phyloP scores from a whole-genome alignment of 495 filamentous ascomycete genomes.

The Jackrogersella multiformis region DNA sequence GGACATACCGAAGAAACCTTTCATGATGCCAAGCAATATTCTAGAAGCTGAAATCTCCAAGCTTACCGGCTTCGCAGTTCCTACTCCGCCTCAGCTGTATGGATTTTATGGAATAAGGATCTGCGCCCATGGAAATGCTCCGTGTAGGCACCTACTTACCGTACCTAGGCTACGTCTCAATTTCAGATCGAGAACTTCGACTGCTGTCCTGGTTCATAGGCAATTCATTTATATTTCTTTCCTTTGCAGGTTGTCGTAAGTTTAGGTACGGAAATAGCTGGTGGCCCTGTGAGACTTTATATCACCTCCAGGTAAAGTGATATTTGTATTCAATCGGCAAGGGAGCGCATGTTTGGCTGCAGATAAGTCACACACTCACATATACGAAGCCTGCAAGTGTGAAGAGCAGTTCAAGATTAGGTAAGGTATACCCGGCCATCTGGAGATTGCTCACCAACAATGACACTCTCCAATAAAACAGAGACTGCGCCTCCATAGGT shows the following conservation, averaged over 20 bases:
- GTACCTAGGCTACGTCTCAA: no score
- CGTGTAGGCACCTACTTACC: no score
- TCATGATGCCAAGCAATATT: not conserved
- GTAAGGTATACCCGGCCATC: conserved; percentile 1
- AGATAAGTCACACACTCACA: not conserved
- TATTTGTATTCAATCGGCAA: not conserved
- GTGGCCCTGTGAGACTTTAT: not conserved
- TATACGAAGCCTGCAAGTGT: not conserved
- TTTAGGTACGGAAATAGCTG: not conserved
- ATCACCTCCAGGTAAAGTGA: not conserved
- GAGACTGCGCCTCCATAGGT: conserved; percentile 21
- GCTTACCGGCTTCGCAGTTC: not conserved
- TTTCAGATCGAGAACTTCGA: no score
- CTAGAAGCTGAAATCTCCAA: not conserved
- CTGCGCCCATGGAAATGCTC: conserved; percentile 11
- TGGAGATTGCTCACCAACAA: conserved; percentile 5
- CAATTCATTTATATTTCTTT: not conserved
- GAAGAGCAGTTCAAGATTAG: not conserved
- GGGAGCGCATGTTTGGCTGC: not conserved
- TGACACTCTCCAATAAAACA: not conserved
- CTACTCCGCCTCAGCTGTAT: not conserved
- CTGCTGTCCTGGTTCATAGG: no score
- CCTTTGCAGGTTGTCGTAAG: not conserved
- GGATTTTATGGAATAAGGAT: conserved; percentile 2
- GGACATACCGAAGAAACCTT: not conserved